Percentiles rank a stretch among this genome's conserved stretches.
Conservation (phyloP, 441 rosid genomes). For the Rhodomyrtus psidioides region DNA sequence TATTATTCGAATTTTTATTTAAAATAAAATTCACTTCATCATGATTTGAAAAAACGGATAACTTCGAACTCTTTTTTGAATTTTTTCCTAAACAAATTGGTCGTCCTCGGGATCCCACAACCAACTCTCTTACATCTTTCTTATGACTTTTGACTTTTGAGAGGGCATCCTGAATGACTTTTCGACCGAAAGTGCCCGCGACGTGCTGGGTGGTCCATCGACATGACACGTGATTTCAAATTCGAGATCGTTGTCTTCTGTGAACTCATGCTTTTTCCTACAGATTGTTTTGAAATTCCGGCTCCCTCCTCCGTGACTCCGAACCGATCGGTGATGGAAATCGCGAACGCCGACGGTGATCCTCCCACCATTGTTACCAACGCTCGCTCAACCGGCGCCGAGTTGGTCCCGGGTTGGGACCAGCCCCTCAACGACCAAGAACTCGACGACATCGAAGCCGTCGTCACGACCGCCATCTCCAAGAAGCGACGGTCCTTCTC, state of each 20-base stretch:
- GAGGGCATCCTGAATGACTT: too few species aligned
- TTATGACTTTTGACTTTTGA: too few species aligned
- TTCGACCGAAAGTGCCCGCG: too few species aligned
- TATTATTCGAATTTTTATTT: too few species aligned
- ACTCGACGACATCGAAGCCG: slow-evolving; percentile 60
- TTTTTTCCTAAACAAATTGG: too few species aligned
- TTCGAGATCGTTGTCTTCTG: not conserved
- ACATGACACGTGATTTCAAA: too few species aligned
- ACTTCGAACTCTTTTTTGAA: too few species aligned
- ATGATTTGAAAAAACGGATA: too few species aligned
- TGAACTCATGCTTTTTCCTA: not conserved
- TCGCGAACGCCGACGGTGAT: not conserved
- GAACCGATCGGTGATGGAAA: not conserved
- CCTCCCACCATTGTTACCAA: not conserved
- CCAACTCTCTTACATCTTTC: too few species aligned
- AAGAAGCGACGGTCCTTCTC: slow-evolving; percentile 8
- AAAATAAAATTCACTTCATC: too few species aligned
- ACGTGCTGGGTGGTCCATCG: too few species aligned
- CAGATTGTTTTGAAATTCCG: not conserved
- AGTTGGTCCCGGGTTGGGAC: slow-evolving; percentile 19
- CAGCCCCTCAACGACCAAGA: slow-evolving; percentile 46
- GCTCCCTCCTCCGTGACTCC: not conserved
- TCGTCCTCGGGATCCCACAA: too few species aligned
- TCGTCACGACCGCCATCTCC: slow-evolving; percentile 25
- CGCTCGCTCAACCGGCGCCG: not conserved